Percentiles rank a stretch among this genome's conserved stretches.
Conservation (phyloP, 139 green algal genomes). For the Chlorella sorokiniana region DNA sequence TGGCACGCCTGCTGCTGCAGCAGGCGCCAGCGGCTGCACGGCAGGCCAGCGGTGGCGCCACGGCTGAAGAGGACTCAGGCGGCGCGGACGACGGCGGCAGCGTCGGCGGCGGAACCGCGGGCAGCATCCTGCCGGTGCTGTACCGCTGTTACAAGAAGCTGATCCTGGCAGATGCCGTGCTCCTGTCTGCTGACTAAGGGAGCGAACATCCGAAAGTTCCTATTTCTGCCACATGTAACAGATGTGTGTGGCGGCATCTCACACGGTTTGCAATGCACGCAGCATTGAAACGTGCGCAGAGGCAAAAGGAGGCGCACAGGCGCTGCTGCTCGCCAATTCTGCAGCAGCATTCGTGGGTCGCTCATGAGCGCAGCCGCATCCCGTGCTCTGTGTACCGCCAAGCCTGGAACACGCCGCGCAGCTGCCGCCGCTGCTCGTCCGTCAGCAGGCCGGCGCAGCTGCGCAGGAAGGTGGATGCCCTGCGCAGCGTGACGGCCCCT, state of each 20-base stretch:
- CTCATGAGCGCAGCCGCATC: not conserved
- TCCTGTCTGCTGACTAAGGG: not conserved
- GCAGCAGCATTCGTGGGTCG: not conserved
- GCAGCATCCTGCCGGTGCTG: slow-evolving; percentile 18
- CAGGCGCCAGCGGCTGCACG: not conserved
- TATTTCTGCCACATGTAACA: too few relatives aligned
- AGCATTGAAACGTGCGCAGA: too few relatives aligned
- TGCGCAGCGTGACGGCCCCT: not conserved
- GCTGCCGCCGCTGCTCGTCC: not conserved
- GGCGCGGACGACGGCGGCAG: not conserved
- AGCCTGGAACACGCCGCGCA: not conserved
- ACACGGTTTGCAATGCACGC: not conserved
- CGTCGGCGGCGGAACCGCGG: not conserved
- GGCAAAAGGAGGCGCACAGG: too few relatives aligned
- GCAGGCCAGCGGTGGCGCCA: not conserved
- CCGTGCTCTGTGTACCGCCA: not conserved
- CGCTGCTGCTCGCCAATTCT: too few relatives aligned
- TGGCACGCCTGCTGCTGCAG: not conserved
- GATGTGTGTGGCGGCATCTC: not conserved
- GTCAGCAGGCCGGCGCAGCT: not conserved
- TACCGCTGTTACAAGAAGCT: slow-evolving; percentile 40
- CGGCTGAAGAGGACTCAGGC: not conserved
- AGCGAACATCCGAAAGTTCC: not conserved
- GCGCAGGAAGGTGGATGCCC: not conserved
- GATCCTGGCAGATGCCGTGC: slow-evolving; percentile 33